Evolutionary conservation across 2,329 filamentous ascomycete genomes (phyloP), one percentile per base, ranked within the genome.

Genomic region (Dothiorella sarmentorum): DNA sequence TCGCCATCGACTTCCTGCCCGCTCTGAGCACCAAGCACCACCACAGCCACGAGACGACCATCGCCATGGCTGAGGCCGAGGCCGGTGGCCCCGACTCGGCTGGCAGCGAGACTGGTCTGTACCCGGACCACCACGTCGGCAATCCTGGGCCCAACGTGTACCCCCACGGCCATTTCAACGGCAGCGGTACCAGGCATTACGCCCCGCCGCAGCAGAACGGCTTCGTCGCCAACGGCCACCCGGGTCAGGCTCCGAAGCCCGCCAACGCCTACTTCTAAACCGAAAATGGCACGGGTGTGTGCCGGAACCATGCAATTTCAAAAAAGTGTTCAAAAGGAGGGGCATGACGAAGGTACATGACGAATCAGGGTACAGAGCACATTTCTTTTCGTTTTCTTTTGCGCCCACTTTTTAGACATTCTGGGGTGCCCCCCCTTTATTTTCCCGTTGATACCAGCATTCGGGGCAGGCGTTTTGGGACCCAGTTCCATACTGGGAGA

Each of bases 1-100:
- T 96, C 78, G 82, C 88, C 68, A 81, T 97, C 70, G 93, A 99
- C 75, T 84, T 99, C 51, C 81, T 89, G 63, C 94, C 94, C 0
- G 90, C 90, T 10, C 78, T 88, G 2, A 78, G 82, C 62, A 88
- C 85, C 10, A 84, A 81, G 63, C 70, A 76, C 63, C 70, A 72
- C 61, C 69, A 75, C 60, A 68, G 66, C 56, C 61, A 64, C 53
- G 65, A 69, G 59, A 74, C 71, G 2, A 65, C 72, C 43, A 71
- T 74, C 66, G 68, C 73, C 51, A 62, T 64, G 59, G 63, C 61
- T 11, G 61, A 61, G 35, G 42, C 42, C 3, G n/a, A n/a, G n/a
- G n/a, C n/a, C n/a, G n/a, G n/a, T n/a, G 38, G 35, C 11, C 10
- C 11, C 42, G 38, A 60, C 33, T 35, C 35, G 7, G 52, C 24